Evolutionary conservation across 768 basidiomycete genomes (phyloP), one percentile per base, ranked within the genome.

Genomic region (Auricularia cornea): DNA sequence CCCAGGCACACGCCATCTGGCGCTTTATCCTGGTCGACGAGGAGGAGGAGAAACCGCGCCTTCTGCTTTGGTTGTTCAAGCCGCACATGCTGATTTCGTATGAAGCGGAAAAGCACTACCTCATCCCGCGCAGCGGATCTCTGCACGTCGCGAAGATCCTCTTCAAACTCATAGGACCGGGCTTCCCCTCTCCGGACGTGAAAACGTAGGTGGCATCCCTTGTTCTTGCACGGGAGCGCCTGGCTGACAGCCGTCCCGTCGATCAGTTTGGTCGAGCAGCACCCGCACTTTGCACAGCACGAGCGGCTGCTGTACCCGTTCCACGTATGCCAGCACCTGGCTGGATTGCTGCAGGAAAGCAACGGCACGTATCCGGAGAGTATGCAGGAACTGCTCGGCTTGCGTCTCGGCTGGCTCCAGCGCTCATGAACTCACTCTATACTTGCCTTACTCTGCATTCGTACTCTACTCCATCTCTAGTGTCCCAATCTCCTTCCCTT

Each of bases 31-130:
- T 98, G 33, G 78, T 84, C 18, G 95, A 97, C 64, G 94, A 95
- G 67, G 93, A 96, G 69, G 84, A 88, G 31, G 91, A 92, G 65
- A 82, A 80, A 30, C 85, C 90, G 3, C 80, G 88, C 61, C 80
- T 98, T 16, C 77, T 97, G 66, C 94, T 97, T 61, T 98, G 96
- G 95, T 72, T 98, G 26, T 97, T 98, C 82, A 97, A 95, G 73
- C 94, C 94, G 0, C 86, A 81, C 66, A 84, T 98, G 67, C 84
- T 83, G 12, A 74, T 98, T 16, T 84, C 93, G 1, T 95, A 93
- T 71, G 81, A 83, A 54, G 79, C 83, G 10, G 73, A 82, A 5
- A 74, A 75, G 12, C 77, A 82, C 20, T 84, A 83, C 62, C 72
- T 82, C 6, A 78, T 92, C 26, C 83, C 87, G 8, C 84, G 84